Evolutionary conservation across 1,284 basidiomycete genomes (phyloP).

Genomic region (Leccinum pachyderme): DNA sequence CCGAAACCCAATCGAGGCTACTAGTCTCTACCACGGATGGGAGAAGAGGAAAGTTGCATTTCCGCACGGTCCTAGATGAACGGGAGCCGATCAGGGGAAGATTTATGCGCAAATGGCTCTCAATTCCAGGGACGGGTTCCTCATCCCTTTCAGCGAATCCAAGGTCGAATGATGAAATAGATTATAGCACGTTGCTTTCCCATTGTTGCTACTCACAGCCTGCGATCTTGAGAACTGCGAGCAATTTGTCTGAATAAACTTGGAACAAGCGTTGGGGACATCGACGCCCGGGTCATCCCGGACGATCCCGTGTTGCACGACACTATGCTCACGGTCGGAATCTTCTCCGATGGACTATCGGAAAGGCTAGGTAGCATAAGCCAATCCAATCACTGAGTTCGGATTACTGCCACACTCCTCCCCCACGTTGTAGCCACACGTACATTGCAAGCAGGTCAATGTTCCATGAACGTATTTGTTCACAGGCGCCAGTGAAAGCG

Average conservation of each 20-base stretch:
- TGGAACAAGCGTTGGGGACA: background rate
- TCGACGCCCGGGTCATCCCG: background rate
- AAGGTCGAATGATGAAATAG: background rate
- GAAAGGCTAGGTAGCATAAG: background rate
- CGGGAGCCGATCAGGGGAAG: background rate
- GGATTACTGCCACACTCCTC: background rate
- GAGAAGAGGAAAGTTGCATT: background rate
- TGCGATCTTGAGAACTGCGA: background rate
- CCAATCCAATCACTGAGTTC: background rate
- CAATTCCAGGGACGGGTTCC: background rate
- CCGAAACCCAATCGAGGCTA: background rate
- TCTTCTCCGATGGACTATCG: background rate
- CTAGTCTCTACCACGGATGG: background rate
- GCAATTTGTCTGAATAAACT: background rate
- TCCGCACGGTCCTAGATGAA: background rate
- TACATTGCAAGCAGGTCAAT: background rate
- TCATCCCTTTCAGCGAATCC: background rate
- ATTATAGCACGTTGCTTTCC: background rate
- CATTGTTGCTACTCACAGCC: background rate
- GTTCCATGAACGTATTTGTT: background rate
- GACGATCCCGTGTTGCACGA: background rate
- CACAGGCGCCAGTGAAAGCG: background rate
- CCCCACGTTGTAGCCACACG: background rate
- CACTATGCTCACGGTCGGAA: background rate
- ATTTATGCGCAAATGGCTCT: background rate